A percentile compares a stretch with the other conserved stretches of the same genome.
Conservation (phyloP, 2,329 filamentous ascomycete species). For the Fusarium poae region DNA sequence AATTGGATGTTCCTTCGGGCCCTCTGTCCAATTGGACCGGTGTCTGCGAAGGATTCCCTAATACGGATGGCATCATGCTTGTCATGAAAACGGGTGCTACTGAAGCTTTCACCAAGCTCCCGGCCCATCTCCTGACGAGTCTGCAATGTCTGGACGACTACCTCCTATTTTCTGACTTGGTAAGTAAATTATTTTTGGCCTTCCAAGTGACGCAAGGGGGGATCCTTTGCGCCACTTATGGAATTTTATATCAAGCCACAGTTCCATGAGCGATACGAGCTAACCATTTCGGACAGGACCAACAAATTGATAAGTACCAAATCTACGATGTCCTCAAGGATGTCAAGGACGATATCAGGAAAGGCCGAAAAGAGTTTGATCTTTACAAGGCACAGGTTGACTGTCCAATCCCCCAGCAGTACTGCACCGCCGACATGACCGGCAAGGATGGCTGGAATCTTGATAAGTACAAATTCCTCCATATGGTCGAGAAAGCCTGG, state of each 20-base stretch:
- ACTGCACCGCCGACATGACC: constrained; percentile 53
- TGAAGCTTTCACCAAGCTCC: constrained; percentile 66
- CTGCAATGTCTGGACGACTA: constrained; percentile 67
- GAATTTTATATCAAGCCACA: constrained; percentile 21
- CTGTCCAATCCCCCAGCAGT: constrained; percentile 62
- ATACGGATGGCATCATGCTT: constrained; percentile 61
- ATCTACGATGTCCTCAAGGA: constrained; percentile 59
- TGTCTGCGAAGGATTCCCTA: constrained; percentile 58
- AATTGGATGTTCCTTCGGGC: constrained; percentile 26
- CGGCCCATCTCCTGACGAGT: constrained; percentile 67
- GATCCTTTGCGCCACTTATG: not conserved
- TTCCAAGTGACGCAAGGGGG: not conserved
- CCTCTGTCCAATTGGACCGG: constrained; percentile 29
- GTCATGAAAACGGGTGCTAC: constrained; percentile 72
- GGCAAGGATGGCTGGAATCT: constrained; percentile 62
- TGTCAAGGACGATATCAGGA: constrained; percentile 53
- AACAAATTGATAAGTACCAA: constrained; percentile 62
- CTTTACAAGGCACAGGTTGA: constrained; percentile 61
- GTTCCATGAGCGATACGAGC: constrained; percentile 4
- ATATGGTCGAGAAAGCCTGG: constrained; percentile 69
- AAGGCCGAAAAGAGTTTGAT: constrained; percentile 59
- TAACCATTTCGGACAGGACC: constrained; percentile 54
- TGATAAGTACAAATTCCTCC: constrained; percentile 73
- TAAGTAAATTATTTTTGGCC: constrained; percentile 34
- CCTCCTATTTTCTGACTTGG: constrained; percentile 69